Conservation (phyloP, 805 yeast genomes). For the Saccharomycopsis sp. region DNA sequence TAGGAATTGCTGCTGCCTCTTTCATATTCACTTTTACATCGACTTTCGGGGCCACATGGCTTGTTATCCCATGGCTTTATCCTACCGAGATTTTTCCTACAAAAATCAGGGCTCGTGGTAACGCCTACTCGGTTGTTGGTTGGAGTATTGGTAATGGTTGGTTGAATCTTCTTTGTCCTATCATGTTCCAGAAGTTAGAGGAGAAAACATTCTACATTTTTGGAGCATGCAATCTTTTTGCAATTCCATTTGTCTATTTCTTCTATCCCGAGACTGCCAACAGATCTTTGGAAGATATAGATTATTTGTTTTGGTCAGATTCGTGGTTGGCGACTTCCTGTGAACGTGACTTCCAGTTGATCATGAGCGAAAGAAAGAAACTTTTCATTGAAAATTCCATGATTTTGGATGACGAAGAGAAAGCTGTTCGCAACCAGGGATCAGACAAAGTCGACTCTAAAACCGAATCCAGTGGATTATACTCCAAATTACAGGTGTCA, state of each 20-base stretch:
- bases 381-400: neutral
- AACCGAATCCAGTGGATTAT: neutral
- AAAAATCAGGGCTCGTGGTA: constrained; percentile 51
- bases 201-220: constrained; percentile 68
- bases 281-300: constrained; percentile 66
- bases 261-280: constrained; percentile 75
- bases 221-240: constrained; percentile 52
- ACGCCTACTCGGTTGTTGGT: constrained; percentile 54
- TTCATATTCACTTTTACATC: constrained; percentile 40
- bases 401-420: neutral
- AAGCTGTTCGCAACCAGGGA: neutral
- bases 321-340: neutral
- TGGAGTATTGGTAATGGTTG: constrained; percentile 60
- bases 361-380: constrained; percentile 1
- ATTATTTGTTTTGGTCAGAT: constrained; percentile 44
- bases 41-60: constrained; percentile 46
- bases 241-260: constrained; percentile 56
- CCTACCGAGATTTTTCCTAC: constrained; percentile 59
- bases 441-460: neutral
- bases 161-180: constrained; percentile 61
- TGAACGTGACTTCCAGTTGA: neutral
- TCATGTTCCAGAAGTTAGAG: constrained; percentile 39
- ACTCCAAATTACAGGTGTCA: neutral
- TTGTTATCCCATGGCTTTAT: constrained; percentile 55
- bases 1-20: constrained; percentile 62